Conservation (phyloP, 2,329 filamentous ascomycete genomes). For the Penicillium brasilianum region DNA sequence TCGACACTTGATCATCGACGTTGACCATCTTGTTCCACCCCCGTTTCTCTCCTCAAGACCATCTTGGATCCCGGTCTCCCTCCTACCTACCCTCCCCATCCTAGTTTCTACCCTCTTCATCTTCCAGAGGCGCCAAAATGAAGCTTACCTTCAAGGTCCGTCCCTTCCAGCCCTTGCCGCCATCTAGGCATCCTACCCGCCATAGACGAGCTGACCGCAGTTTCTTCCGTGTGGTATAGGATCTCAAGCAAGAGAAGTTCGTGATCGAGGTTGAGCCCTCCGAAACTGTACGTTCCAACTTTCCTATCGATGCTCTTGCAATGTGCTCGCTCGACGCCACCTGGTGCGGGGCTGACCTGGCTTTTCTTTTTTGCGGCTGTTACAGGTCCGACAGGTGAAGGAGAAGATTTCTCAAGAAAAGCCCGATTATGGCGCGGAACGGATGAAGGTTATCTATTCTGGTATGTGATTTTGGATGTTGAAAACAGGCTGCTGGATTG, state of each 20-base stretch:
- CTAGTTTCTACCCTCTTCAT: conserved; percentile 23
- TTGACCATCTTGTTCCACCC: not conserved
- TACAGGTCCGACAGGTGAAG: conserved; percentile 86
- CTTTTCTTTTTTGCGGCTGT: conserved; percentile 22
- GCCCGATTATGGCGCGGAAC: conserved; percentile 81
- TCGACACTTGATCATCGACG: not conserved
- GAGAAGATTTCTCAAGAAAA: conserved; percentile 90
- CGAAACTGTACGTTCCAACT: conserved; percentile 72
- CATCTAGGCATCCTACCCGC: conserved; percentile 12
- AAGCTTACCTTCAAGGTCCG: conserved; percentile 74
- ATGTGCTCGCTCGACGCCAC: conserved; percentile 19
- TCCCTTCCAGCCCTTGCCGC: conserved; percentile 30
- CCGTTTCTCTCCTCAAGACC: not conserved
- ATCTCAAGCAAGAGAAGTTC: conserved; percentile 99
- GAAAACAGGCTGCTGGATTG: not conserved
- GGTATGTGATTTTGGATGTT: conserved; percentile 61
- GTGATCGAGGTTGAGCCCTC: conserved; percentile 91
- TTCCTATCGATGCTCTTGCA: conserved; percentile 11
- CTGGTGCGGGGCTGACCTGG: conserved; percentile 42
- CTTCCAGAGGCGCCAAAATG: conserved; percentile 56
- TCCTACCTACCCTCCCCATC: conserved; percentile 18
- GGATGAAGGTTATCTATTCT: conserved; percentile 97
- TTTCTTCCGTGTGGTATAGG: conserved; percentile 58
- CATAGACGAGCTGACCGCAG: conserved; percentile 25
- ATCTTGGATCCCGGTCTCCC: not conserved